A percentile compares a stretch with the other conserved stretches of the same genome.
Conservation (phyloP, 441 rosid genomes). For the Biscutella laevigata region DNA sequence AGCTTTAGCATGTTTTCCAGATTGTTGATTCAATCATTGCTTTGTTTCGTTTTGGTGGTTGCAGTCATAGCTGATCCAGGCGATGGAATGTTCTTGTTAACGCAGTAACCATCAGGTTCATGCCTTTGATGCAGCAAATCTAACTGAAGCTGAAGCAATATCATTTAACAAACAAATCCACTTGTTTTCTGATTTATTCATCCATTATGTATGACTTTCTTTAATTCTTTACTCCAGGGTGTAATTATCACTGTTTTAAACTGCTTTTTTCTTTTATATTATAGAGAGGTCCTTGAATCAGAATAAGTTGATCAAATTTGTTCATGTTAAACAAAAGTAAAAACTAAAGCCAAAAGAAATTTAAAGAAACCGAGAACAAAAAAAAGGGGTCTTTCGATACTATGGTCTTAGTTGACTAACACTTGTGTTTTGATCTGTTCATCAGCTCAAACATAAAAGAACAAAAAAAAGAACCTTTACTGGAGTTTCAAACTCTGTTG, state of each 20-base stretch:
- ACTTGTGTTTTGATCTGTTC: constrained; percentile 7
- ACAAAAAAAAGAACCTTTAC: constrained; percentile 9
- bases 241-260: too few relatives aligned
- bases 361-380: constrained; percentile 6
- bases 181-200: too few relatives aligned
- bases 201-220: too few relatives aligned
- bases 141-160: too few relatives aligned
- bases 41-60: constrained; percentile 42
- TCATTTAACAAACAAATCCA: too few relatives aligned
- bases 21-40: constrained; percentile 88
- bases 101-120: too few relatives aligned
- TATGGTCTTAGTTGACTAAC: constrained; percentile 11
- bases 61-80: constrained; percentile 7
- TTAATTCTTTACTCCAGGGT: too few relatives aligned
- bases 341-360: neutral
- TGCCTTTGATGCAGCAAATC: too few relatives aligned
- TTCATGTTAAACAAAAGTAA: neutral
- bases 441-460: neutral
- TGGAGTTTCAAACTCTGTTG: constrained; percentile 56
- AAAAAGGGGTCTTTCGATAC: constrained; percentile 4
- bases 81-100: too few relatives aligned
- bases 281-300: neutral
- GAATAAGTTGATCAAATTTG: constrained; percentile 14
- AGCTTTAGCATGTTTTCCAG: constrained; percentile 31
- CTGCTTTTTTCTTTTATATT: too few relatives aligned